Base-by-base conservation (phyloP, 345 rosid genomes). In the Populus deltoides region DNA sequence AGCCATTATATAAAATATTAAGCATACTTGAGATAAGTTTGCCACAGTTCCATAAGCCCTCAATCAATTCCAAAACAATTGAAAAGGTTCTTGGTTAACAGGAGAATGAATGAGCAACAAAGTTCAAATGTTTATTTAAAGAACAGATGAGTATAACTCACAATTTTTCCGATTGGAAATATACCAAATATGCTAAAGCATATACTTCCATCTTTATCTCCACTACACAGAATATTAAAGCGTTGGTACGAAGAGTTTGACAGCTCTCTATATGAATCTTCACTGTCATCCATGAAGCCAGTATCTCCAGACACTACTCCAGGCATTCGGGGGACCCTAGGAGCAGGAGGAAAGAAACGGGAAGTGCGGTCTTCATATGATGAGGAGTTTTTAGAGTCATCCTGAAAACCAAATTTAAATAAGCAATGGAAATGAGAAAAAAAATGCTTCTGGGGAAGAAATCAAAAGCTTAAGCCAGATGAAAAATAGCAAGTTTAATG, bases 131-230 rank as follows among this genome's bases (percentile, higher is more conserved):
- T 49, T 29, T 17, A 49, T 3, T 47, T 29, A 61, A 61, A 61
- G 12, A 61, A 25, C 7, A 29, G 4, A 29, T 59, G 47, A 49
- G 8, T 16, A 35, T 35, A 35, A 87, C 97, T 93, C 88, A 95
- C 99, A 83, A 92, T 84, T 87, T 91, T 91, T 62, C 96, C 98
- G 6, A 95, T 89, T 43, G 91, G 94, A 88, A 92, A 93, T 86
- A 93, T 92, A 80, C 99, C 99, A 82, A 95, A 95, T 78, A 95
- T 91, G 79, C 88, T 91, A 74, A 93, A 93, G 89, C 92, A 90
- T 71, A 93, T 85, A 86, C 83, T 87, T 83, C 99, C 99, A 80
- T 93, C 92, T 75, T 77, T 91, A 83, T 93, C 94, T 73, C 92
- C 93, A 78, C 98, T 92, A 79, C 98, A 93, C 31, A 95, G 90